phyloP scores from a whole-genome alignment of 345 rosid species.

The Brassica napus region Da-Ae NC_063445.1:13875501-13876000 shows the following conservation, averaged over 20 bases:
- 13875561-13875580: neutral
- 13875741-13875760: constrained; percentile 59
- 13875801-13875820: constrained; percentile 48
- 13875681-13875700: constrained; percentile 70
- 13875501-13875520: neutral
- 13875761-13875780: constrained; percentile 68
- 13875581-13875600: neutral
- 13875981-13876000: constrained; percentile 45
- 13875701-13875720: constrained; percentile 64
- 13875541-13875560: neutral
- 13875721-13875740: constrained; percentile 66
- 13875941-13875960: constrained; percentile 55
- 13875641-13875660: constrained; percentile 26
- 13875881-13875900: constrained; percentile 25
- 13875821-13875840: constrained; percentile 56
- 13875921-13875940: constrained; percentile 61
- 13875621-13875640: neutral
- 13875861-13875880: constrained; percentile 35
- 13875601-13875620: neutral
- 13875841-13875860: constrained; percentile 62
- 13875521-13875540: neutral
- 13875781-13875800: constrained; percentile 46
- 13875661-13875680: constrained; percentile 57
- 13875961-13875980: constrained; percentile 51
- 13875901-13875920: constrained; percentile 64